Conservation (phyloP, 306 rosid genomes). For the Morella rubra region DNA sequence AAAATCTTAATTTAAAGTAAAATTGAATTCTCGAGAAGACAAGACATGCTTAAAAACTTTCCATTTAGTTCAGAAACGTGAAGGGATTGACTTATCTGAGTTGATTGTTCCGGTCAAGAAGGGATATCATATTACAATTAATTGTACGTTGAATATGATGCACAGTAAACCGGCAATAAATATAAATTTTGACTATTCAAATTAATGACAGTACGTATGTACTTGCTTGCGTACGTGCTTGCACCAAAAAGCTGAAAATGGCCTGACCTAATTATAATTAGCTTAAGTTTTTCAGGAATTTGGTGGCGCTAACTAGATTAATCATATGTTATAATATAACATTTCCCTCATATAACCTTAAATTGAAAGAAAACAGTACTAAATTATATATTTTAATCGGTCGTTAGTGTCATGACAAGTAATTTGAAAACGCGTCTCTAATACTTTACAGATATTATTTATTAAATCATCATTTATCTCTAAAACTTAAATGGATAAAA, state of each 20-base stretch:
- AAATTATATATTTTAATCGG: no score
- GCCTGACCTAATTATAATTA: no score
- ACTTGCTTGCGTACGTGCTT: neutral
- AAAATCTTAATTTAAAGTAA: neutral
- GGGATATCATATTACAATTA: neutral
- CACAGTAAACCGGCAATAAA: neutral
- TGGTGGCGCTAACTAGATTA: neutral
- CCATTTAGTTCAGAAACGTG: neutral
- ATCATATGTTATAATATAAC: no score
- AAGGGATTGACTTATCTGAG: neutral
- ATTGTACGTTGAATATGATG: neutral
- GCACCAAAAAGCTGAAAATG: neutral
- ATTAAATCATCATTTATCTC: no score
- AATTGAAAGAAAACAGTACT: no score
- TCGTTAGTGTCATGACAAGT: no score
- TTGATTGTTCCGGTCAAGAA: neutral
- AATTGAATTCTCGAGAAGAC: neutral
- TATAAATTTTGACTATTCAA: no score
- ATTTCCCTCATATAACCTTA: no score
- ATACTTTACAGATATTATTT: no score
- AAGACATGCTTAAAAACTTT: conserved; percentile 6
- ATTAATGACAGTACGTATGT: no score
- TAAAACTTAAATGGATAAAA: no score
- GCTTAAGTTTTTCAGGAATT: neutral
- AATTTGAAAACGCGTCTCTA: no score